Conservation (phyloP, 192 early-diverging fungal genomes). For the Funneliformis geosporum region DNA sequence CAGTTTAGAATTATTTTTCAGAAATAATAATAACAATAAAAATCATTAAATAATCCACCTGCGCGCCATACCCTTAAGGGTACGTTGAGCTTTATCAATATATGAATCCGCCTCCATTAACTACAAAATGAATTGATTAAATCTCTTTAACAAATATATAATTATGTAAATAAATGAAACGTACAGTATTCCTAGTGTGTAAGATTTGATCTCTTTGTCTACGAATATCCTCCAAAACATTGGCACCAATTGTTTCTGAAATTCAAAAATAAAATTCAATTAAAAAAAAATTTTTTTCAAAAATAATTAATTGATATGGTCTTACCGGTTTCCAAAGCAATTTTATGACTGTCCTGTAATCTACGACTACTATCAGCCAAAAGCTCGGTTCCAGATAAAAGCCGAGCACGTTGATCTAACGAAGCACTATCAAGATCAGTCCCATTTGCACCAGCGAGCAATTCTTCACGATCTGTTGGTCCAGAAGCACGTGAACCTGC, state of each 20-base stretch:
- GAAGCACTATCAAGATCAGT: constrained; percentile 58
- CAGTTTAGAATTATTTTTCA: not conserved
- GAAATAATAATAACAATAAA: not conserved
- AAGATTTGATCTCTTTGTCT: constrained; percentile 91
- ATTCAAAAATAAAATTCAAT: not conserved
- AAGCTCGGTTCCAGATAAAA: constrained; percentile 86
- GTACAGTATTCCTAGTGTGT: constrained; percentile 79
- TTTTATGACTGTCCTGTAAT: constrained; percentile 82
- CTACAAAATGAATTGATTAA: constrained; percentile 35
- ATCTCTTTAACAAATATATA: not conserved
- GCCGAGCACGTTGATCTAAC: constrained; percentile 75
- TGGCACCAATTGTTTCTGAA: constrained; percentile 77
- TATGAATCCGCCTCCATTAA: constrained; percentile 77
- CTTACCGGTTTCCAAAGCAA: constrained; percentile 87
- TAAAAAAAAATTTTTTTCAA: not conserved
- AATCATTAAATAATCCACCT: constrained; percentile 45
- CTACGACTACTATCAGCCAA: constrained; percentile 75
- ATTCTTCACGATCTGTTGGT: constrained; percentile 58
- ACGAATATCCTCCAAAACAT: constrained; percentile 78
- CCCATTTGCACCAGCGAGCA: constrained; percentile 55
- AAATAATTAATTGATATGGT: not conserved
- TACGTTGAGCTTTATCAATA: constrained; percentile 66
- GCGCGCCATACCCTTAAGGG: constrained; percentile 73
- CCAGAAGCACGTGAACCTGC: constrained; percentile 45
- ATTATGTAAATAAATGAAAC: constrained; percentile 27